These are phyloP conservation scores for Plasmodium berghei DNA, from an alignment of 169 alveolate genomes.

Conservation along the genomic window DNA sequence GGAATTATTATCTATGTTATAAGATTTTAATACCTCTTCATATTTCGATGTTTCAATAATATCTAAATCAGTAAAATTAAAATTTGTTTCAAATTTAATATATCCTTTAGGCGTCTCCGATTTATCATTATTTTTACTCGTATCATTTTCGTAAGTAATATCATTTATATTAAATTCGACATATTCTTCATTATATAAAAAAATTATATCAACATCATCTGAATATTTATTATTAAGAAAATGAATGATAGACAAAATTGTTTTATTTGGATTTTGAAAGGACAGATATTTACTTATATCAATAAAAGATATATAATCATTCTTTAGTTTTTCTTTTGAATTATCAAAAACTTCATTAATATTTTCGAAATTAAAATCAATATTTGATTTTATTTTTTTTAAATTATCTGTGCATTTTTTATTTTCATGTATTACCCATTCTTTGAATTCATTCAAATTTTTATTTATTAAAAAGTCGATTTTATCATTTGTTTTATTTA, in stretches of 20 bases:
- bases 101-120: background rate
- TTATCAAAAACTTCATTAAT: slow-evolving; percentile 51
- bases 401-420: slow-evolving; percentile 12
- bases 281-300: slow-evolving; percentile 68
- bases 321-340: slow-evolving; percentile 40
- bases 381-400: slow-evolving; percentile 31
- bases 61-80: slow-evolving; percentile 42
- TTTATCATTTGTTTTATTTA: slow-evolving; percentile 70
- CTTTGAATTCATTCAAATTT: slow-evolving; percentile 46
- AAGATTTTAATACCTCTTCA: slow-evolving; percentile 25
- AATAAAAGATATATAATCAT: slow-evolving; percentile 43
- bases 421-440: slow-evolving; percentile 61
- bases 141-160: no score
- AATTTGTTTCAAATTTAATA: slow-evolving; percentile 7
- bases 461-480: slow-evolving; percentile 38
- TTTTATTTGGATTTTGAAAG: slow-evolving; percentile 51
- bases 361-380: slow-evolving; percentile 59
- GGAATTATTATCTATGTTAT: background rate
- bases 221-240: slow-evolving; percentile 36
- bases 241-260: slow-evolving; percentile 58
- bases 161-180: background rate
- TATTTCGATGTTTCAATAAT: slow-evolving; percentile 42
- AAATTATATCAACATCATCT: slow-evolving; percentile 37
- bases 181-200: slow-evolving; percentile 71
- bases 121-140: background rate